Evolutionary conservation across 352 stramenopile species (phyloP).

Genomic region (Pythium phragmiticola): DNA sequence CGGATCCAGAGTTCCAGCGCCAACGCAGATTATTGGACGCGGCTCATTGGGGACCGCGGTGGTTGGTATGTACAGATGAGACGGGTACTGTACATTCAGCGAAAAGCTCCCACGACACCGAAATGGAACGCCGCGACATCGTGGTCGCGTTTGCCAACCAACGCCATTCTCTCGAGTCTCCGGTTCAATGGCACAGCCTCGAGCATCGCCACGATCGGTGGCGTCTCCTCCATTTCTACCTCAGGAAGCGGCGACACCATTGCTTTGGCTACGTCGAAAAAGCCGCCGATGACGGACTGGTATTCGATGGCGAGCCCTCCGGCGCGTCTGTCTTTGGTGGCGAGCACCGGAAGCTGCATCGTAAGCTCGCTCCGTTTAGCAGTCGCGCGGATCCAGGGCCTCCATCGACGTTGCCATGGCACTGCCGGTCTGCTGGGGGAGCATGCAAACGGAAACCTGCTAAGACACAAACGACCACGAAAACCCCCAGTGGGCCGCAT

Average conservation of each 20-base stretch:
- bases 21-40: not conserved
- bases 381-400: not conserved
- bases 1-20: not conserved
- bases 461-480: too few species aligned
- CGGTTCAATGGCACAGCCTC: not conserved
- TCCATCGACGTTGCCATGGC: not conserved
- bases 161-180: not conserved
- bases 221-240: not conserved
- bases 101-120: not conserved
- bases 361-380: not conserved
- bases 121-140: not conserved
- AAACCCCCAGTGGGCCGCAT: too few species aligned
- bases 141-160: not conserved
- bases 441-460: too few species aligned
- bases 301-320: not conserved
- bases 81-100: too few species aligned
- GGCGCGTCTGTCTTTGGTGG: not conserved
- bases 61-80: not conserved
- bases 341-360: not conserved
- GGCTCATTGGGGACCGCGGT: not conserved
- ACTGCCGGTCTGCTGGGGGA: too few species aligned
- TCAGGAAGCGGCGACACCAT: not conserved
- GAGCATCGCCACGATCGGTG: not conserved
- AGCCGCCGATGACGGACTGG: not conserved
- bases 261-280: not conserved